A percentile compares a stretch with the other conserved stretches of the same genome.
Evolutionary conservation across 768 basidiomycete species (phyloP).

Genomic region (Termitomyces sp.): DNA sequence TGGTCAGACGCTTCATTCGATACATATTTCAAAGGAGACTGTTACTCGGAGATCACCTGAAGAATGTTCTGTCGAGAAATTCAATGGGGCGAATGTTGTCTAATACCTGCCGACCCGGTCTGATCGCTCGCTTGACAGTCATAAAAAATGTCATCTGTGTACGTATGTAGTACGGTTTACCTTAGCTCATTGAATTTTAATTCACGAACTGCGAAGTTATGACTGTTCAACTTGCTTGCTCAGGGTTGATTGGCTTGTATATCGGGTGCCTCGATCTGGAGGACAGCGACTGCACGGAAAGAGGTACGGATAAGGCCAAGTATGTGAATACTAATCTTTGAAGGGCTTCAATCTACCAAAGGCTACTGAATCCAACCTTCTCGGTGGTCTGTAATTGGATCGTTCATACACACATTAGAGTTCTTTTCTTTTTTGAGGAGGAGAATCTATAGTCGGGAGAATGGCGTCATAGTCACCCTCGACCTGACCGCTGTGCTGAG

Average conservation of each 20-base stretch:
- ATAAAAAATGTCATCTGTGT: neutral
- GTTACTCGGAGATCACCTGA: conserved; percentile 16
- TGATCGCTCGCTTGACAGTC: neutral
- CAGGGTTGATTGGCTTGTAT: neutral
- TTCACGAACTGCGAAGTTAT: neutral
- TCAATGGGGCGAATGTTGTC: conserved; percentile 11
- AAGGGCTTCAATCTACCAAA: too few relatives aligned
- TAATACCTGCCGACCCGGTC: conserved; percentile 4
- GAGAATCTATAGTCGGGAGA: too few relatives aligned
- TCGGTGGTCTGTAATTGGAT: too few relatives aligned
- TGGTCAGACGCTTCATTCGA: conserved; percentile 18
- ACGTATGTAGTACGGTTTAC: too few relatives aligned
- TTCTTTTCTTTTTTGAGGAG: too few relatives aligned
- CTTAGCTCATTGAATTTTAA: neutral
- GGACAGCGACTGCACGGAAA: neutral
- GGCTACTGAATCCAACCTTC: too few relatives aligned
- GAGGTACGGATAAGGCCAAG: too few relatives aligned
- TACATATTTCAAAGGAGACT: conserved; percentile 22
- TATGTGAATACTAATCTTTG: too few relatives aligned
- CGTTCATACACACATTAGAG: too few relatives aligned
- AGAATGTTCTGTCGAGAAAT: conserved; percentile 17
- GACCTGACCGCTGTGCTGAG: too few relatives aligned
- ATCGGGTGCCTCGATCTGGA: neutral
- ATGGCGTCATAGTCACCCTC: too few relatives aligned
- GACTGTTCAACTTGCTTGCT: neutral